These are phyloP conservation scores for Agrocybe pediades DNA, from an alignment of 768 basidiomycete genomes.

Conservation along the genomic window DNA sequence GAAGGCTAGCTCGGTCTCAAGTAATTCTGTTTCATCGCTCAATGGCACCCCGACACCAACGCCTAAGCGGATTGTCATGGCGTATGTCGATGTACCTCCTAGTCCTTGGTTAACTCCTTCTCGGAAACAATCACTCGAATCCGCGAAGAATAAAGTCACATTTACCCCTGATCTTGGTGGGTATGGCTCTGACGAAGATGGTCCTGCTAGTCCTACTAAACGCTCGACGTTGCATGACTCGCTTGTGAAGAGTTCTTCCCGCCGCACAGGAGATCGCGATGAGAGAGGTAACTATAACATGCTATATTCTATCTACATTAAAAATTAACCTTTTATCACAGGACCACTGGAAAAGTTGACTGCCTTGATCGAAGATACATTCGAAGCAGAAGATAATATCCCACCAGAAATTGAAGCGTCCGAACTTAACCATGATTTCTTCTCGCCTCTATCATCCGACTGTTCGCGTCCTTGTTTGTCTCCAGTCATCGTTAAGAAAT, in stretches of 20 bases:
- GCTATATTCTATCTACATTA: not conserved
- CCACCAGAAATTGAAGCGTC: constrained; percentile 57
- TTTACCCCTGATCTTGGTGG: constrained; percentile 50
- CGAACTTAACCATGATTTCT: constrained; percentile 65
- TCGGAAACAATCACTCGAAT: constrained; percentile 24
- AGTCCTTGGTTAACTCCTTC: constrained; percentile 48
- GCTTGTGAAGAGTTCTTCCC: constrained; percentile 51
- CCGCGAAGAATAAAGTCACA: constrained; percentile 30
- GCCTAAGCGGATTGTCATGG: constrained; percentile 35
- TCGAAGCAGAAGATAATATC: constrained; percentile 76
- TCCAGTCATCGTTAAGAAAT: constrained; percentile 59
- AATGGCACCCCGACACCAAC: constrained; percentile 26
- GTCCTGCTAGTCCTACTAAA: constrained; percentile 33
- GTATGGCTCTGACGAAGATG: constrained; percentile 57
- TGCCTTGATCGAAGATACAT: constrained; percentile 80
- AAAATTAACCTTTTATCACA: constrained; percentile 23
- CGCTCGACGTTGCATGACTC: constrained; percentile 29
- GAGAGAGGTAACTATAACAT: constrained; percentile 56
- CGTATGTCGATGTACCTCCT: constrained; percentile 49
- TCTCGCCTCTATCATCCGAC: constrained; percentile 62
- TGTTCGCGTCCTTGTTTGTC: constrained; percentile 62
- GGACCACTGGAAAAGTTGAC: constrained; percentile 77
- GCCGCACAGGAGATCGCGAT: constrained; percentile 74
- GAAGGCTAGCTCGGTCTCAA: constrained; percentile 22
- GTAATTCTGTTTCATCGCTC: constrained; percentile 14